Evolutionary conservation across 345 rosid genomes (phyloP), one percentile per base, ranked within the genome.

Genomic region (Gossypium australe): DNA sequence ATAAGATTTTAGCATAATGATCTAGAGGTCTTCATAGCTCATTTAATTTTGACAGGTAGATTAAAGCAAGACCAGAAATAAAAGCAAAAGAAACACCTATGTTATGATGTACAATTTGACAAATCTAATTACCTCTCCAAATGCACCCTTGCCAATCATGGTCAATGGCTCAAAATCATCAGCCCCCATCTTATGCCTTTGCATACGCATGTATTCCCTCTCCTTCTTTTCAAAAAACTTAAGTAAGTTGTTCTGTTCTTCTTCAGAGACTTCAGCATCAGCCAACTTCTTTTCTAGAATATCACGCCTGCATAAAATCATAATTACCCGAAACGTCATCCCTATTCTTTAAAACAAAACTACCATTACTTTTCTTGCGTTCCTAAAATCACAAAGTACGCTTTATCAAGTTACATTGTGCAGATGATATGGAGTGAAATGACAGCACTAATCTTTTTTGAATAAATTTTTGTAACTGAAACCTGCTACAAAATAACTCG

Each of bases 141-240:
- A 94, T 76, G 98, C 98, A 47, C 98, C 98, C 84, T 92, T 94
- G 67, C 98, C 98, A 82, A 94, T 94, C 97, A 94, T 92, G 69
- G 98, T 94, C 88, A 94, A 82, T 48, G 94, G 97, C 85, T 94
- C 98, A 76, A 94, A 94, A 85, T 94, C 98, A 80, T 94, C 98
- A 79, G 97, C 89, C 51, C 97, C 98, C 98, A 94, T 94, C 82
- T 94, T 94, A 87, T 92, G 98, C 83, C 98, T 87, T 80, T 89
- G 98, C 63, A 91, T 88, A 22, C 97, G 98, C 98, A 94, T 92
- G 84, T 89, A 94, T 79, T 94, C 98, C 53, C 93, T 91, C 86
- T 94, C 98, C 80, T 91, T 92, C 88, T 89, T 91, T 87, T 95
- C 99, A 76, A 95, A 82, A 86, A 87, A 84, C 83, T 92, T 87